phyloP scores from a whole-genome alignment of 331 rosid species.

The Malus hybrid region DNA sequence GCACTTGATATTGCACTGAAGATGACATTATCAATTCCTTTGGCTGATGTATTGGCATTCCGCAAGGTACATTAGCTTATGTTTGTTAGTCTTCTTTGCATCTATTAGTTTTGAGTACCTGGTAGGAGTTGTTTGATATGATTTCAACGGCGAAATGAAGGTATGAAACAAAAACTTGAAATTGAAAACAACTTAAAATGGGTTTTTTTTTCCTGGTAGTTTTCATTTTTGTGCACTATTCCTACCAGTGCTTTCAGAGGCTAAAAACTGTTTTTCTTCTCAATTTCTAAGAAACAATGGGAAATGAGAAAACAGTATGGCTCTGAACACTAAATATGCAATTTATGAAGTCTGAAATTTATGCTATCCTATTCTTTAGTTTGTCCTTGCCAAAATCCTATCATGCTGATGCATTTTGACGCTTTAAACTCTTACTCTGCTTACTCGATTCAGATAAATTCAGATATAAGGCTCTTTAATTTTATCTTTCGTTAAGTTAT shows the following conservation, averaged over 20 bases:
- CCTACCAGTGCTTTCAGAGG: background rate
- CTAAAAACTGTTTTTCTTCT: background rate
- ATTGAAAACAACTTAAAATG: no score
- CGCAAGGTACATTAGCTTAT: slow-evolving; percentile 50
- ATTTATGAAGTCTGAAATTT: background rate
- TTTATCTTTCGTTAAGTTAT: background rate
- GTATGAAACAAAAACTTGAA: no score
- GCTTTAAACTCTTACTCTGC: background rate
- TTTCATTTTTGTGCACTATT: background rate
- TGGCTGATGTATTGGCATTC: slow-evolving; percentile 75
- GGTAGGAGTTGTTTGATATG: background rate
- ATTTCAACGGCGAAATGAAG: no score
- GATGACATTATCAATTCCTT: slow-evolving; percentile 71
- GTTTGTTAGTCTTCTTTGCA: background rate
- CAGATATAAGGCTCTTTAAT: background rate
- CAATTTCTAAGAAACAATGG: background rate
- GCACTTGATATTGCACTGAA: slow-evolving; percentile 64
- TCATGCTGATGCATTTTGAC: background rate
- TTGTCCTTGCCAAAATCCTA: background rate
- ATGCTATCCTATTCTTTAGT: background rate
- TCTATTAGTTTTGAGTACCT: background rate
- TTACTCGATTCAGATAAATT: background rate
- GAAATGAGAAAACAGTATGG: background rate
- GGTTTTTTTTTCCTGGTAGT: background rate
- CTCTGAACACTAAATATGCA: background rate